phyloP scores from a whole-genome alignment of 768 basidiomycete species.

The Russula brevipes region DNA sequence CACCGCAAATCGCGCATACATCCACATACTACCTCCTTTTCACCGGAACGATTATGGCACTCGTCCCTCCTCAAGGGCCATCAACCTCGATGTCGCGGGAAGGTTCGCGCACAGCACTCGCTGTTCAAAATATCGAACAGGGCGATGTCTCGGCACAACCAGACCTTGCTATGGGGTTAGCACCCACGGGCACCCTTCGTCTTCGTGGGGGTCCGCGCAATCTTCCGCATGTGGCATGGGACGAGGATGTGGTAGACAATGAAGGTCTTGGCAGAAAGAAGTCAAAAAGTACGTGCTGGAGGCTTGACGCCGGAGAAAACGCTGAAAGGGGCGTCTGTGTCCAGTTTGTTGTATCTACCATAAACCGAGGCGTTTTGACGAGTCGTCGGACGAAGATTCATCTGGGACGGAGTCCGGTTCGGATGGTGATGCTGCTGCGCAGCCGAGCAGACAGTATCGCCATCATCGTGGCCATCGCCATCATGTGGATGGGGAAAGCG shows the following conservation, averaged over 20 bases:
- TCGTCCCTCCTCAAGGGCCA: background rate
- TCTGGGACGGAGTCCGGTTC: conserved; percentile 41
- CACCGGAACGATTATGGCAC: conserved; percentile 3
- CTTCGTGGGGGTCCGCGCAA: conserved; percentile 15
- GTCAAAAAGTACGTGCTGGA: conserved; percentile 72
- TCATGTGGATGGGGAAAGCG: conserved; percentile 3
- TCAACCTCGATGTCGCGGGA: conserved; percentile 12
- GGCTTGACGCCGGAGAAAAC: background rate
- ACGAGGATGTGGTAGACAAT: conserved; percentile 60
- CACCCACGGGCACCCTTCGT: conserved; percentile 2
- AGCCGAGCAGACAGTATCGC: conserved; percentile 9
- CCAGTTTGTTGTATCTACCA: conserved; percentile 97
- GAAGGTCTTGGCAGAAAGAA: conserved; percentile 86
- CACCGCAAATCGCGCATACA: background rate
- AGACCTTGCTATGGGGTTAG: background rate
- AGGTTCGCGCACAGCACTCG: conserved; percentile 9
- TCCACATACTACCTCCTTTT: background rate
- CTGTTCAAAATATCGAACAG: conserved; percentile 8
- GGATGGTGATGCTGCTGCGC: conserved; percentile 15
- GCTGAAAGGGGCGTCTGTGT: background rate
- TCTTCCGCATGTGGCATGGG: conserved; percentile 67
- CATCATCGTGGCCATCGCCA: background rate
- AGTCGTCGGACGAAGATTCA: conserved; percentile 65
- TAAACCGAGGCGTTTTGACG: conserved; percentile 72
- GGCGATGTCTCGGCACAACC: background rate